Evolutionary conservation across 2,329 filamentous ascomycete species (phyloP).

Genomic region (Ceratocystis huliohia): DNA sequence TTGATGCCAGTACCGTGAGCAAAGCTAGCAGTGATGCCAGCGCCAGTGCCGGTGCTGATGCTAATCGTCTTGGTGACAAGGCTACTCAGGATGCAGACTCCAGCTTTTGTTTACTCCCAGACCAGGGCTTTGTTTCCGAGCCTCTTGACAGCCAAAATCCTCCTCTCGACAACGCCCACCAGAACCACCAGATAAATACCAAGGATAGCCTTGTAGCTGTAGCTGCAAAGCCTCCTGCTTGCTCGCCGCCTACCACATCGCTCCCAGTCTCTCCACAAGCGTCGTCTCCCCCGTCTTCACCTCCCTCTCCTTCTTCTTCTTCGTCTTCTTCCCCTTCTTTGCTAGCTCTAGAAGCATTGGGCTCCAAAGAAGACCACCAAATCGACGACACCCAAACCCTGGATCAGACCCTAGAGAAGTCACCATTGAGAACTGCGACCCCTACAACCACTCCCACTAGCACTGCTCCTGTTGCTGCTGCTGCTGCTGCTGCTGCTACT

Average conservation of each 20-base stretch:
- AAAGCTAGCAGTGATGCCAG: slow-evolving; percentile 29
- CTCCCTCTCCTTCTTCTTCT: background rate
- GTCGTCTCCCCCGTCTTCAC: background rate
- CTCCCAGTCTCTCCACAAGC: too few species aligned
- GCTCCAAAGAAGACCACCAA: slow-evolving; percentile 28
- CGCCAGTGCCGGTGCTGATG: background rate
- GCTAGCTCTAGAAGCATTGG: too few species aligned
- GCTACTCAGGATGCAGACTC: slow-evolving; percentile 28
- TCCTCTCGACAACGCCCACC: slow-evolving; percentile 17
- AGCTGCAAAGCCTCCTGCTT: background rate
- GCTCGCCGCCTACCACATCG: too few species aligned
- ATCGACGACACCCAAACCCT: slow-evolving; percentile 22
- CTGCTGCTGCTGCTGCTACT: background rate
- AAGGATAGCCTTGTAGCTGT: background rate
- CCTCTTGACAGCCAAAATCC: slow-evolving; percentile 9
- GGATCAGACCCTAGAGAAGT: background rate
- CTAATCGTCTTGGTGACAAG: background rate
- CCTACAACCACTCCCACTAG: too few species aligned
- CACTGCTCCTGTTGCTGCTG: background rate
- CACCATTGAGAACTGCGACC: background rate
- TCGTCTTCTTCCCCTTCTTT: background rate
- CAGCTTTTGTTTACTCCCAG: slow-evolving; percentile 34
- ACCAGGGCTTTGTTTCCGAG: background rate
- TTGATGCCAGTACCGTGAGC: slow-evolving; percentile 25
- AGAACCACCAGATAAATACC: slow-evolving; percentile 10